A percentile compares a stretch with the other conserved stretches of the same genome.
Evolutionary conservation across 495 filamentous ascomycete genomes (phyloP).

Genomic region (Penicillium simplicissimum): DNA sequence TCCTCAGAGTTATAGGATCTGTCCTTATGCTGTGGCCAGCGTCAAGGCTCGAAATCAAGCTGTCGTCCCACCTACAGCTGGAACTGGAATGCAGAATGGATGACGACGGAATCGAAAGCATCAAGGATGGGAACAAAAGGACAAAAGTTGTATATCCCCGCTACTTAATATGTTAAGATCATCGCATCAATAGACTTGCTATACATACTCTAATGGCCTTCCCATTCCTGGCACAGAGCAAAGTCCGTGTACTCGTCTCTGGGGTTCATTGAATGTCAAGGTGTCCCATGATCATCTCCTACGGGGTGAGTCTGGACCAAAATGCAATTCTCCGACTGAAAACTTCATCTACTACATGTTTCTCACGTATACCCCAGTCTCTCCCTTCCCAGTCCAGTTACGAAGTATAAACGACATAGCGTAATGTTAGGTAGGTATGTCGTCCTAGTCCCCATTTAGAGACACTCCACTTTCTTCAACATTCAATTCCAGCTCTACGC

Average conservation of each 20-base stretch:
- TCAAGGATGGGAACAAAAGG: background rate
- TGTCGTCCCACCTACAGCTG: conserved; percentile 22
- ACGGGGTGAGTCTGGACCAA: conserved; percentile 10
- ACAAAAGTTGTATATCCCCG: too few species aligned
- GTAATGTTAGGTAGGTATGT: too few species aligned
- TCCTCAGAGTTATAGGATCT: background rate
- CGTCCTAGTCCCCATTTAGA: conserved; percentile 14
- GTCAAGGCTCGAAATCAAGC: conserved; percentile 12
- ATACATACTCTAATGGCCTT: background rate
- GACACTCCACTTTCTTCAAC: conserved; percentile 3
- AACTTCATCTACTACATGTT: background rate
- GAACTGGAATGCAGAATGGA: conserved; percentile 23
- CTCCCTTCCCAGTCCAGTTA: conserved; percentile 20
- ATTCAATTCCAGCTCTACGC: background rate
- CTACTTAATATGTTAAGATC: too few species aligned
- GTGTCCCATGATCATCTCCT: background rate
- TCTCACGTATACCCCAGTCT: background rate
- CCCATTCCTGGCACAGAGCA: background rate
- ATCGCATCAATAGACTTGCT: background rate
- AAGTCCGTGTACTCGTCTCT: background rate
- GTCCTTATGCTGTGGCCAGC: conserved; percentile 2
- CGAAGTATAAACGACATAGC: conserved; percentile 20
- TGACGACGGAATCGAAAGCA: background rate
- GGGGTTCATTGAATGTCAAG: background rate
- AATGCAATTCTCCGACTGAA: conserved; percentile 27